Conservation (phyloP, 1,284 basidiomycete species). For the Agaricales sp. region DNA sequence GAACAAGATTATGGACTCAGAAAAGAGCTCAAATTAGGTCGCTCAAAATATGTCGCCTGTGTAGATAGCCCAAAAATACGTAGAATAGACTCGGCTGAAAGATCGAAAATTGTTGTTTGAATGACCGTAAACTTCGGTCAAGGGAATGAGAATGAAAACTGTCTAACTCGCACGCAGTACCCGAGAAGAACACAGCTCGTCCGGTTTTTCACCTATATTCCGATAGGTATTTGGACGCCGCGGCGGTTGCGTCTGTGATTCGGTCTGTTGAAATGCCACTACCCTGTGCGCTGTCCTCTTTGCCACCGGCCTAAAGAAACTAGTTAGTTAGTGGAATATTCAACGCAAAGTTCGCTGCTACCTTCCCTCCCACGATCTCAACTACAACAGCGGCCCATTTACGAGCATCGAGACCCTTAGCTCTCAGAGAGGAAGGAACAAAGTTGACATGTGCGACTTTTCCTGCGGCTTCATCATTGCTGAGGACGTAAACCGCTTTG, state of each 20-base stretch:
- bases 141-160: no score
- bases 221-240: conserved; percentile 35
- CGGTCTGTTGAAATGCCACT: conserved; percentile 62
- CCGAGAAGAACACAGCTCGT: background rate
- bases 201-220: background rate
- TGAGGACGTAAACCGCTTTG: conserved; percentile 88
- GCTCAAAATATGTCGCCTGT: background rate
- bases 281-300: conserved; percentile 84
- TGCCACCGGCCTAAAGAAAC: conserved; percentile 73
- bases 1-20: no score
- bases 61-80: background rate
- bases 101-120: no score
- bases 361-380: conserved; percentile 83
- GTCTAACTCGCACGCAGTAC: no score
- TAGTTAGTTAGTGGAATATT: conserved; percentile 8
- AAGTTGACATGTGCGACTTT: conserved; percentile 89
- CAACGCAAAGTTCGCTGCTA: conserved; percentile 1
- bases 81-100: background rate
- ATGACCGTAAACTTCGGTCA: no score
- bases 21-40: background rate
- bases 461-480: conserved; percentile 52
- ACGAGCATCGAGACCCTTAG: conserved; percentile 67
- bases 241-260: conserved; percentile 60
- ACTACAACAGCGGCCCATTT: conserved; percentile 75
- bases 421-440: conserved; percentile 57